Base-by-base conservation (phyloP, 805 yeast species). In the Candida silvicultrix region DNA sequence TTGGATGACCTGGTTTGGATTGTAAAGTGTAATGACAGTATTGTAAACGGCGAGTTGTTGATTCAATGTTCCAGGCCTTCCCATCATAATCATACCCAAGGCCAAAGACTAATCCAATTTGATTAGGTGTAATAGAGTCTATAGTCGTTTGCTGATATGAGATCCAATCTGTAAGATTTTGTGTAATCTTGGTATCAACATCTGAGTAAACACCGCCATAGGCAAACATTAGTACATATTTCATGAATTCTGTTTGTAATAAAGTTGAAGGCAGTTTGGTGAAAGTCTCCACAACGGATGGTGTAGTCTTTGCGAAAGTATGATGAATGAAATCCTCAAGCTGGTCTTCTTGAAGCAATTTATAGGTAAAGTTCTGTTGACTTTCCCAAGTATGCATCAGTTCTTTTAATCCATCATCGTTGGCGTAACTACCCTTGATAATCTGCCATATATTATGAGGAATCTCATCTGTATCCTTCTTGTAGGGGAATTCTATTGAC, bases 141-240 rank as follows among this genome's bases (percentile, higher is more conserved):
- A n/a, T n/a, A n/a, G n/a, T n/a, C n/a, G n/a, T n/a, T n/a, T n/a
- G n/a, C 6, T 37, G 20, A 37, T 37, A 37, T 14, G 39, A 20
- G 14, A 37, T 20, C 39, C 39, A 37, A 20, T 37, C 18, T n/a
- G 16, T 14, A 8, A 37, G 4, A 16, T 37, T 21, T 9, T 21
- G 19, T 7, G 3, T 37, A 20, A 12, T 4, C 21, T 4, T 3
- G 3, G 95, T 86, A 62, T 86, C 95, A 41, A 85, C 79, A 59
- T 86, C 95, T 7, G 86, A 72, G 58, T 86, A 86, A 0, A 83
- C 78, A 0, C 95, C 95, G 1, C 95, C 95, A 32, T 85, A 65
- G 6, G 92, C 90, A 57, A 73, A 77, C 31, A 86, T 64, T 25
- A 85, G 78, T 55, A 86, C 68, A 61, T 86, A 86, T 46, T 94